Evolutionary conservation across 2,329 filamentous ascomycete genomes (phyloP), one percentile per base, ranked within the genome.

Genomic region (Neonectria sp.): DNA sequence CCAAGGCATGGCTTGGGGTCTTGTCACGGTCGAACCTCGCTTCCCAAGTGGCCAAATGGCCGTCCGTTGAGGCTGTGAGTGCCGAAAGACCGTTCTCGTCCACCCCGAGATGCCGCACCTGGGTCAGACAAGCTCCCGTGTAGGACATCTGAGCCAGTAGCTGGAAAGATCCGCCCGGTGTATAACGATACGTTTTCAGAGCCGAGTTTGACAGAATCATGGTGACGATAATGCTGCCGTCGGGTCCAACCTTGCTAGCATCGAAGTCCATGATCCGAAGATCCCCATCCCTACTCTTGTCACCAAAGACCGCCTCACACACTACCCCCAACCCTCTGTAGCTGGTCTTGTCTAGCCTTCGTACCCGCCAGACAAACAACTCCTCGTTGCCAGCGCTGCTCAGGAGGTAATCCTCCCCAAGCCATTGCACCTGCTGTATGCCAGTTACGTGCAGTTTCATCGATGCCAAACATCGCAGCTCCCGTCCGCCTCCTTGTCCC

Each of bases 361-460:
- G 84, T 37, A 95, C 79, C 46, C 89, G 87, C 95, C 96, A 99
- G 12, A 95, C 87, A 73, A 92, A 95, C 70, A 98, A 92, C 79
- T 99, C 95, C 78, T 98, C 95, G 68, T 90, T 91, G 0, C 95
- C 96, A 6, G 90, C 94, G 74, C 94, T 95, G 71, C 93, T 97
- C 78, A 98, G 93, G 3, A 99, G 87, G 73, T 92, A 92, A 1
- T 84, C 79, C 2, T 91, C 88, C 53, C 89, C 86, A 2, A 92
- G 90, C 93, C 94, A 98, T 67, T 87, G 87, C 1, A 97, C 83
- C 68, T 91, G 88, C 78, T 98, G 95, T 8, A 98, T 89, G 0
- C 95, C 96, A 0, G 94, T 92, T 2, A 90, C 92, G 77, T 99
- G 96, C 61, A 89, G 89, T 71, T 94, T 91, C 24, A 97, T 80